Percentiles rank a stretch among this genome's conserved stretches.
Evolutionary conservation across 179 eudicot species (phyloP).

Genomic region (Sideroxylon spinosum): DNA sequence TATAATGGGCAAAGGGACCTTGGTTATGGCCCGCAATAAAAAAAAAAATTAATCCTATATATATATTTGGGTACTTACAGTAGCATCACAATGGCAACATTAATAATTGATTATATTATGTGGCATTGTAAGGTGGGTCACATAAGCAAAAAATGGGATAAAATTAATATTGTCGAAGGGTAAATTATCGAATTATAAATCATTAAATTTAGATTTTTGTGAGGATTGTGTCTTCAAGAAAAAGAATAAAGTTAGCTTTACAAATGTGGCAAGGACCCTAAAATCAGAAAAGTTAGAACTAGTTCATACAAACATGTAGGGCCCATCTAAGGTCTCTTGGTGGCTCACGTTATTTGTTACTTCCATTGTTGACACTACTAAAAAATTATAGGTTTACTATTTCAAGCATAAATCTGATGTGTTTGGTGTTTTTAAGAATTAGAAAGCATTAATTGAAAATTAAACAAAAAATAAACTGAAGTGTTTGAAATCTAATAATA

Average conservation of each 20-base stretch:
- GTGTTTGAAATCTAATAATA: not conserved
- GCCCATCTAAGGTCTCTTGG: not conserved
- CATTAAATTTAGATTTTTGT: not conserved
- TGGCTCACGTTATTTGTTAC: not conserved
- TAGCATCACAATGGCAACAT: too few relatives aligned
- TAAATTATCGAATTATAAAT: not conserved
- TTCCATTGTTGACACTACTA: constrained; percentile 7
- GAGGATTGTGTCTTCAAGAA: constrained; percentile 2
- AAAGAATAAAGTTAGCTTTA: not conserved
- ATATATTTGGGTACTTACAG: too few relatives aligned
- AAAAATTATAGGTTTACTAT: constrained; percentile 15
- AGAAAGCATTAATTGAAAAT: not conserved
- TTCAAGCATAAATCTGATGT: not conserved
- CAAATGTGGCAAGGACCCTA: not conserved
- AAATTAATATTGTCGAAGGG: not conserved
- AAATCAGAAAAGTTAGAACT: not conserved
- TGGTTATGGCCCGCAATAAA: not conserved
- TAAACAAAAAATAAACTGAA: not conserved
- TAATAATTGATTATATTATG: too few relatives aligned
- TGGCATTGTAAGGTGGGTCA: too few relatives aligned
- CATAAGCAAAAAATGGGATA: not conserved
- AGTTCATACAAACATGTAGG: not conserved
- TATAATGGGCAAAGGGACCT: not conserved
- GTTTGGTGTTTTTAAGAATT: not conserved
- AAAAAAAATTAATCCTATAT: not conserved